phyloP scores from a whole-genome alignment of 345 rosid genomes.

The Hypericum androsaemum region DNA sequence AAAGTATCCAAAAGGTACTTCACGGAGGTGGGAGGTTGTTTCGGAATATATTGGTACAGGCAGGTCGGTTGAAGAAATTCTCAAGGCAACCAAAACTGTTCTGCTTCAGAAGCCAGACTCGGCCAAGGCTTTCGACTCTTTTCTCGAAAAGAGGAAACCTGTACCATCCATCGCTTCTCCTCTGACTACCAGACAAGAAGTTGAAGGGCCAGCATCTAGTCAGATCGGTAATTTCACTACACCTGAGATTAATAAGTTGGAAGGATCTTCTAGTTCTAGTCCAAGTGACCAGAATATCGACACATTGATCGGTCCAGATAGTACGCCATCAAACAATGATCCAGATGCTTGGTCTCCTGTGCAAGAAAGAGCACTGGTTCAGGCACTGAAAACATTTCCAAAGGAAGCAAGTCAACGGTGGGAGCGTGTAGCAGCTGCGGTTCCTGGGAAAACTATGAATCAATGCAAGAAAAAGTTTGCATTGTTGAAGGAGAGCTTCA shows the following conservation, averaged over 20 bases:
- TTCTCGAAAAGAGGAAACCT: slow-evolving; percentile 94
- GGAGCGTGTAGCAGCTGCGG: slow-evolving; percentile 99
- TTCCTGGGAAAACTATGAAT: slow-evolving; percentile 81
- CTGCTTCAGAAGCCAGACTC: slow-evolving; percentile 94
- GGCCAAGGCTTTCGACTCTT: slow-evolving; percentile 84
- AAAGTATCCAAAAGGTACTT: slow-evolving; percentile 91
- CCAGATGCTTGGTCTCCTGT: slow-evolving; percentile 83
- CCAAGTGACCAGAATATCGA: slow-evolving; percentile 29
- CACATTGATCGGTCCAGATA: slow-evolving; percentile 23
- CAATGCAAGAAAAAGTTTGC: slow-evolving; percentile 95
- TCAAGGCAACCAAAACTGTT: slow-evolving; percentile 90
- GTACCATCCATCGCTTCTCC: slow-evolving; percentile 62
- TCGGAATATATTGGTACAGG: slow-evolving; percentile 89
- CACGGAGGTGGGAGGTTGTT: slow-evolving; percentile 95
- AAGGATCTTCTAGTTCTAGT: slow-evolving; percentile 28
- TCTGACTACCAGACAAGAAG: slow-evolving; percentile 77
- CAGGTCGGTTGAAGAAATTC: slow-evolving; percentile 89
- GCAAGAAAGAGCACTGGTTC: slow-evolving; percentile 90
- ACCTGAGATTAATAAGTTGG: slow-evolving; percentile 15
- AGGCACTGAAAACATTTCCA: slow-evolving; percentile 93
- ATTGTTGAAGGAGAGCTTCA: slow-evolving; percentile 64
- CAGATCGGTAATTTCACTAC: slow-evolving; percentile 19
- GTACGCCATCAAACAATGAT: slow-evolving; percentile 47
- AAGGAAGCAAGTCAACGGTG: slow-evolving; percentile 85
- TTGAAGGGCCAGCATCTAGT: slow-evolving; percentile 25